These are phyloP conservation scores for Neophaeococcomyces aloes DNA, from an alignment of 2,329 filamentous ascomycete genomes.

Conservation along the genomic window DNA sequence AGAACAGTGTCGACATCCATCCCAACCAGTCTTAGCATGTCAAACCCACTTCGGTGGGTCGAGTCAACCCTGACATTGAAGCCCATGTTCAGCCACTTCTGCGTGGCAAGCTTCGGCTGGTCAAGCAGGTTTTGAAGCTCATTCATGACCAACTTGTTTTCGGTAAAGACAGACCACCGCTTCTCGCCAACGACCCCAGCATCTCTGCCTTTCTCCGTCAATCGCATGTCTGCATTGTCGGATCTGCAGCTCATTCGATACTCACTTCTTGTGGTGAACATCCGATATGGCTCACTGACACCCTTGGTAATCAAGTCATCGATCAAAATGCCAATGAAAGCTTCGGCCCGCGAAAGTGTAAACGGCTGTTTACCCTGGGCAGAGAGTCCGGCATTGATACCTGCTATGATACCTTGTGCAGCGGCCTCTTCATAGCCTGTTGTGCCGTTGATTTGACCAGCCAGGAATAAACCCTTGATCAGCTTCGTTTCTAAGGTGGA, in stretches of 20 bases:
- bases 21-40: constrained; percentile 61
- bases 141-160: constrained; percentile 56
- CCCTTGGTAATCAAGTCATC: constrained; percentile 96
- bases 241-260: constrained; percentile 86
- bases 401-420: constrained; percentile 82
- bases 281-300: constrained; percentile 91
- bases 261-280: constrained; percentile 95
- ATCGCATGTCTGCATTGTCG: constrained; percentile 83
- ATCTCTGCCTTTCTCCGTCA: constrained; percentile 65
- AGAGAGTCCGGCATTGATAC: constrained; percentile 83
- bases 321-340: constrained; percentile 97
- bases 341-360: constrained; percentile 67
- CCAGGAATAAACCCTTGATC: constrained; percentile 78
- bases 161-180: constrained; percentile 62
- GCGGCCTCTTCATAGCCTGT: constrained; percentile 97
- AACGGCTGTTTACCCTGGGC: constrained; percentile 56
- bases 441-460: constrained; percentile 95
- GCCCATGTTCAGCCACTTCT: constrained; percentile 58
- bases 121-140: constrained; percentile 54
- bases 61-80: constrained; percentile 59
- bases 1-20: constrained; percentile 39
- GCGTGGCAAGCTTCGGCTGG: constrained; percentile 47
- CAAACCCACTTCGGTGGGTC: constrained; percentile 59
- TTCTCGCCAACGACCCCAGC: constrained; percentile 69
- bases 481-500: constrained; percentile 90